phyloP scores from a whole-genome alignment of 2,329 filamentous ascomycete genomes.

The Alternaria sp. region DNA sequence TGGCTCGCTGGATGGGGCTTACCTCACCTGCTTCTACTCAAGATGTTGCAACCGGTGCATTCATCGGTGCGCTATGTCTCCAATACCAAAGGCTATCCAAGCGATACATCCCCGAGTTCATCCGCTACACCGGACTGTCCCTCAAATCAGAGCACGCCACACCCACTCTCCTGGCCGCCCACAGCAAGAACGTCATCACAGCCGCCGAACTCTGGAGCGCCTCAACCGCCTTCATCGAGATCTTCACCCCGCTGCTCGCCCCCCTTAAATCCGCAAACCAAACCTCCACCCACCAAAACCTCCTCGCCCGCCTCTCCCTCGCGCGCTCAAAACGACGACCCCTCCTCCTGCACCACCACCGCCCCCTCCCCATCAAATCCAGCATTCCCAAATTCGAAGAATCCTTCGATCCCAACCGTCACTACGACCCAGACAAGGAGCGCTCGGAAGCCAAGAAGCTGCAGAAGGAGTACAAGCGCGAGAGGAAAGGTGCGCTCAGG shows the following conservation, averaged over 20 bases:
- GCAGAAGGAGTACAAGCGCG: slow-evolving; percentile 88
- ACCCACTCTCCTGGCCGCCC: slow-evolving; percentile 61
- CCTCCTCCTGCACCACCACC: slow-evolving; percentile 87
- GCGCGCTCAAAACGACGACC: slow-evolving; percentile 74
- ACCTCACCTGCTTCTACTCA: slow-evolving; percentile 69
- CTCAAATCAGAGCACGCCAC: slow-evolving; percentile 56
- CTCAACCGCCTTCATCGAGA: slow-evolving; percentile 78
- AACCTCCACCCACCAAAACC: slow-evolving; percentile 63
- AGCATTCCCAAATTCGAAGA: slow-evolving; percentile 96
- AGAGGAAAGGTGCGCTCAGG: slow-evolving; percentile 91
- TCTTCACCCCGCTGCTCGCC: slow-evolving; percentile 67
- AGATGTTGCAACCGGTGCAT: slow-evolving; percentile 76
- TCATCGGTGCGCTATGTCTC: slow-evolving; percentile 76
- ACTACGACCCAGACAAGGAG: slow-evolving; percentile 95
- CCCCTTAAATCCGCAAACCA: slow-evolving; percentile 42
- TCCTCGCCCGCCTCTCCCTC: slow-evolving; percentile 66
- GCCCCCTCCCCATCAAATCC: slow-evolving; percentile 84
- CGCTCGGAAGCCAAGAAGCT: slow-evolving; percentile 85
- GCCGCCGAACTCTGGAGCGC: slow-evolving; percentile 76
- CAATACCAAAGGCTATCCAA: slow-evolving; percentile 85
- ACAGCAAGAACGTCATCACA: slow-evolving; percentile 68
- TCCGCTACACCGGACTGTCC: slow-evolving; percentile 81
- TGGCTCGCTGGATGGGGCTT: slow-evolving; percentile 82
- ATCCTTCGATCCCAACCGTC: slow-evolving; percentile 88
- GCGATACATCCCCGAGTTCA: slow-evolving; percentile 85